Percentiles rank a stretch among this genome's conserved stretches.
Evolutionary conservation across 192 early-diverging fungal genomes (phyloP).

Genomic region (Chytriomyces sp.): DNA sequence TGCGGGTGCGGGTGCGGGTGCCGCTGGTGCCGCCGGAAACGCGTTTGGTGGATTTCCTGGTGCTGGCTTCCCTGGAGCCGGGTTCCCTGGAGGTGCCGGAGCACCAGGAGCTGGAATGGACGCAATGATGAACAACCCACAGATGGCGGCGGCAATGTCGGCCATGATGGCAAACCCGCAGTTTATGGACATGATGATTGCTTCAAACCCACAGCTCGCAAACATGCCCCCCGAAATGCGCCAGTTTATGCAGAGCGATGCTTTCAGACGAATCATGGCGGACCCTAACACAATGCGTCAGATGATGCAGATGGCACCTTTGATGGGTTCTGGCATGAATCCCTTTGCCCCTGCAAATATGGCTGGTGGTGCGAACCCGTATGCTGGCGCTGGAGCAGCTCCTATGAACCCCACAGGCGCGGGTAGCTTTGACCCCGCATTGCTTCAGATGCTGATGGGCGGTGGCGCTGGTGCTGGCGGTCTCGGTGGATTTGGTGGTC

Average conservation of each 20-base stretch:
- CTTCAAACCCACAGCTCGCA: conserved; percentile 80
- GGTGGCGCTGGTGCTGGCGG: conserved; percentile 28
- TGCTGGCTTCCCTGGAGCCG: conserved; percentile 54
- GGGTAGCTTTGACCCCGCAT: conserved; percentile 40
- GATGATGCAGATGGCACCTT: conserved; percentile 57
- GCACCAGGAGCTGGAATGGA: conserved; percentile 36
- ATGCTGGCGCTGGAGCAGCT: conserved; percentile 17
- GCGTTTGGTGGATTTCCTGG: conserved; percentile 29
- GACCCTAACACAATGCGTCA: conserved; percentile 82
- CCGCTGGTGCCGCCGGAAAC: conserved; percentile 44
- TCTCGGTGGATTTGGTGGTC: background rate
- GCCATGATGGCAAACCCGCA: conserved; percentile 83
- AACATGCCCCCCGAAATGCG: conserved; percentile 83
- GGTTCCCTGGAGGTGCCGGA: conserved; percentile 9
- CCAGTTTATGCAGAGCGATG: conserved; percentile 72
- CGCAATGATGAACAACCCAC: conserved; percentile 84
- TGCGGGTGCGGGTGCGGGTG: conserved; percentile 9
- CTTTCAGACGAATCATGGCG: conserved; percentile 69
- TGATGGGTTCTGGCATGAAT: conserved; percentile 45
- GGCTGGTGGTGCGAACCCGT: background rate
- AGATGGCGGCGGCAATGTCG: conserved; percentile 80
- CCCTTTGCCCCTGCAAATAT: conserved; percentile 39
- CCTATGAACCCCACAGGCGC: conserved; percentile 41
- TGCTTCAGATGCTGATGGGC: conserved; percentile 43
- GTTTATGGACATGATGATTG: conserved; percentile 82